Conservation (phyloP, 768 basidiomycete species). For the Amanita molliuscula region DNA sequence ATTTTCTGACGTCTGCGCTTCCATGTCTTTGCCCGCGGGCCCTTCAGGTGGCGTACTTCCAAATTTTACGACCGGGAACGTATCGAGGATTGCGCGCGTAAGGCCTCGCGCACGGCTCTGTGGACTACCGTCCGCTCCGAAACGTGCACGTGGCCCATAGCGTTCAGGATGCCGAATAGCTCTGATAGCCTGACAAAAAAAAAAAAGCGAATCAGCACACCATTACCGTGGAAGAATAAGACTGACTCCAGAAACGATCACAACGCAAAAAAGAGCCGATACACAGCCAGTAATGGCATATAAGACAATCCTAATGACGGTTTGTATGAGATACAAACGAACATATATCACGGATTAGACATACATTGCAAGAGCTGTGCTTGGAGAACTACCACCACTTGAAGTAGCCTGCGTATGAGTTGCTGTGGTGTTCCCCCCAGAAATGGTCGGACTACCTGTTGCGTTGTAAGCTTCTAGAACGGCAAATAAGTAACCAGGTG, state of each 20-base stretch:
- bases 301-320: slow-evolving; percentile 55
- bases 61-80: slow-evolving; percentile 92
- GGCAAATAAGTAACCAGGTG: slow-evolving; percentile 60
- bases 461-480: slow-evolving; percentile 58
- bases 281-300: slow-evolving; percentile 89
- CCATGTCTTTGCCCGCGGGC: slow-evolving; percentile 15
- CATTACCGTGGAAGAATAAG: background rate
- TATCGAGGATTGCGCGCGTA: slow-evolving; percentile 88
- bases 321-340: slow-evolving; percentile 2
- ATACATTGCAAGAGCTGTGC: slow-evolving; percentile 72
- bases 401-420: slow-evolving; percentile 14
- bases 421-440: slow-evolving; percentile 14
- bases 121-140: slow-evolving; percentile 26
- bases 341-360: slow-evolving; percentile 10
- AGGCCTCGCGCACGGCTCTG: slow-evolving; percentile 78
- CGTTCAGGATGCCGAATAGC: slow-evolving; percentile 85
- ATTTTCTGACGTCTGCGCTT: slow-evolving; percentile 10
- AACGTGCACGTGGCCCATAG: slow-evolving; percentile 64
- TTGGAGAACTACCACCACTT: slow-evolving; percentile 15
- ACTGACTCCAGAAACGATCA: slow-evolving; percentile 75
- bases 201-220: slow-evolving; percentile 4
- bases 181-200: slow-evolving; percentile 51
- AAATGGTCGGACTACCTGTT: slow-evolving; percentile 21
- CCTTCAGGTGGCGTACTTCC: slow-evolving; percentile 19
- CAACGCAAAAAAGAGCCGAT: slow-evolving; percentile 72